Base-by-base conservation (phyloP, 805 yeast genomes). In the Yarrowia divulgata region DNA sequence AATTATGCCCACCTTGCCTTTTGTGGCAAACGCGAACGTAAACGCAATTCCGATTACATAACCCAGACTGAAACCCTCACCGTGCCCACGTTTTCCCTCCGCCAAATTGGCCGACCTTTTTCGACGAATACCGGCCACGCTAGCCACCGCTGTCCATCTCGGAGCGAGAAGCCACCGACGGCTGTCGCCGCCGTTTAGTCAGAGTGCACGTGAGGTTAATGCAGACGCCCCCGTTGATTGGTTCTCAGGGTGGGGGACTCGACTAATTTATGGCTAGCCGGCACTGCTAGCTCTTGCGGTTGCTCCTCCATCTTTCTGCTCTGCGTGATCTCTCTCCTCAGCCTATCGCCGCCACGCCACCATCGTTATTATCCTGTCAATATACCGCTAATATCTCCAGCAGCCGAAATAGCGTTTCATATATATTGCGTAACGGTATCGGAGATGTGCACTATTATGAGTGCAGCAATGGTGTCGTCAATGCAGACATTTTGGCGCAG, bases 361-460 rank as follows among this genome's bases (percentile, higher is more conserved):
- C 8, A 14, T n/a, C 54, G 19, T 50, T 50, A 50, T 50, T 52
- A 52, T 52, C 37, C 58, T 19, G 58, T 18, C 58, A 23, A 35
- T 16, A 16, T 19, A 12, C 58, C n/a, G 19, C 58, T 52, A 37
- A 37, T 52, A 52, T 52, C 58, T 37, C 19, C 37, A 42, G 19
- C 19, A n/a, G 62, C 4, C n/a, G 3, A 52, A 60, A 43, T 60
- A 60, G 66, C 66, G 66, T 60, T 60, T 60, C 66, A 60, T 60
- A 39, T 57, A 57, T 60, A 43, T 34, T 60, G 52, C 66, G 66
- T 60, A 60, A 60, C 50, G 52, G 52, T 60, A 60, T 60, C 52
- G 52, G 66, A 60, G 66, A 60, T 45, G 52, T 57, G 50, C 64
- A 42, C 64, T 54, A 13, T 40, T 54, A 39, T 16, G 63, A 55